These are phyloP conservation scores for Daldinia loculata DNA, from an alignment of 495 filamentous ascomycete species.

Conservation along the genomic window DNA sequence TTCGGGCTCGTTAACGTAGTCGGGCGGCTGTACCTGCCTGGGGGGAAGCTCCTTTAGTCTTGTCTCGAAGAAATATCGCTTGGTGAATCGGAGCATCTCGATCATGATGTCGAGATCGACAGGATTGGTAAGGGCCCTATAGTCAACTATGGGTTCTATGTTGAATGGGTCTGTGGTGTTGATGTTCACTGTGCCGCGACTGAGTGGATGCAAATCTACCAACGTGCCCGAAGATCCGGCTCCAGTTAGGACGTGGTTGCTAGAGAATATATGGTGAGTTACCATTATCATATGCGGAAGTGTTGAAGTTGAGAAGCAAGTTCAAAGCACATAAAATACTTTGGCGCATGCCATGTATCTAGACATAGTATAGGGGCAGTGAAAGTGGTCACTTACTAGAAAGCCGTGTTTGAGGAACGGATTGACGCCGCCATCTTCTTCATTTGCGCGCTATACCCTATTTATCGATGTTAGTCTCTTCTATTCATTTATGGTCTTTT, in stretches of 20 bases:
- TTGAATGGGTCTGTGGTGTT: constrained; percentile 50
- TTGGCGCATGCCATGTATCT: too few species aligned
- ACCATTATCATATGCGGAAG: background rate
- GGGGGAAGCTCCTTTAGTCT: constrained; percentile 37
- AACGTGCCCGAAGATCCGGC: constrained; percentile 46
- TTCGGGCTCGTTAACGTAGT: constrained; percentile 42
- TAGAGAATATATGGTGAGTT: constrained; percentile 11
- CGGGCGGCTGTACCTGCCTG: constrained; percentile 46
- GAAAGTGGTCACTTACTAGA: constrained; percentile 40
- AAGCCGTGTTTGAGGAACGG: constrained; percentile 51
- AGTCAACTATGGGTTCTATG: constrained; percentile 56
- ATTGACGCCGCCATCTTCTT: constrained; percentile 51
- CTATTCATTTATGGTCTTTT: background rate
- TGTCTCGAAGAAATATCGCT: constrained; percentile 52
- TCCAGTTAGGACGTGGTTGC: constrained; percentile 51
- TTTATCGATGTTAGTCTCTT: constrained; percentile 5
- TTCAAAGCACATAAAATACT: too few species aligned
- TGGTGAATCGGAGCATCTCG: constrained; percentile 53
- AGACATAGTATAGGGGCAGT: background rate
- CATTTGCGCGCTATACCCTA: constrained; percentile 59
- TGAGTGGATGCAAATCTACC: constrained; percentile 56
- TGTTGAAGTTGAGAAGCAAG: too few species aligned
- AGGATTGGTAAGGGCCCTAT: constrained; percentile 59
- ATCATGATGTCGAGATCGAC: constrained; percentile 55
- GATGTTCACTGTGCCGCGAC: constrained; percentile 57